Percentiles rank a stretch among this genome's conserved stretches.
Evolutionary conservation across 441 rosid species (phyloP).

Genomic region (Bruguiera hainesii): DNA sequence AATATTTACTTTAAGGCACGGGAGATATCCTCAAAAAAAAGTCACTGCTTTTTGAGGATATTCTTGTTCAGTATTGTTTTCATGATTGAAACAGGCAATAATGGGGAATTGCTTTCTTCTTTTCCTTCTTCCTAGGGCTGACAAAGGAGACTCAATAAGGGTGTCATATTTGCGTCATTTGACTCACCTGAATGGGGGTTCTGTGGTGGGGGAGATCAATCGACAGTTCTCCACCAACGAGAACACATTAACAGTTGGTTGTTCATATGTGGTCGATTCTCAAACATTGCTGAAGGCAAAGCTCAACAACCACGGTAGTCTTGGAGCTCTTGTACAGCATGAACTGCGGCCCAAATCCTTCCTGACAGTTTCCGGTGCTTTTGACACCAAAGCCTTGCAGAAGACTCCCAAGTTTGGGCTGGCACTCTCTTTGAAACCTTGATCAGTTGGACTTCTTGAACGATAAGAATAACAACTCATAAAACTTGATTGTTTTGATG

Average conservation of each 20-base stretch:
- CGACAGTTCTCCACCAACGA: slow-evolving; percentile 48
- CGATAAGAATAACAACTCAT: slow-evolving; percentile 3
- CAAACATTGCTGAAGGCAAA: slow-evolving; percentile 44
- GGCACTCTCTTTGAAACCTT: slow-evolving; percentile 40
- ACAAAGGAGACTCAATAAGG: slow-evolving; percentile 50
- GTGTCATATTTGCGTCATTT: slow-evolving; percentile 37
- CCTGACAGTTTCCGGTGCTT: slow-evolving; percentile 45
- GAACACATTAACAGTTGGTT: slow-evolving; percentile 48
- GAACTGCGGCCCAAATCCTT: slow-evolving; percentile 39
- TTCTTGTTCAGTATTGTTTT: background rate
- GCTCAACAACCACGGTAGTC: slow-evolving; percentile 53
- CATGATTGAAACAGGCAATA: background rate
- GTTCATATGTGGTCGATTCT: slow-evolving; percentile 38
- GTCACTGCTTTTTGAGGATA: too few relatives aligned
- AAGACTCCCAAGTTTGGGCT: slow-evolving; percentile 45
- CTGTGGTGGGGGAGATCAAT: slow-evolving; percentile 46
- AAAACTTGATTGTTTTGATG: background rate
- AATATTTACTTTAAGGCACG: background rate
- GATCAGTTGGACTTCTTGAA: slow-evolving; percentile 8
- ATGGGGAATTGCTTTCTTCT: background rate
- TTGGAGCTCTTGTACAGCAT: slow-evolving; percentile 42
- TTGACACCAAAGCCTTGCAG: slow-evolving; percentile 47
- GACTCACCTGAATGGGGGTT: slow-evolving; percentile 35
- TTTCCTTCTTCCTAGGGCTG: slow-evolving; percentile 34
- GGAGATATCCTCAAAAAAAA: background rate